These are phyloP conservation scores for Blastocrithidia nonstop DNA, from an alignment of 208 protist species.

Conservation along the genomic window DNA sequence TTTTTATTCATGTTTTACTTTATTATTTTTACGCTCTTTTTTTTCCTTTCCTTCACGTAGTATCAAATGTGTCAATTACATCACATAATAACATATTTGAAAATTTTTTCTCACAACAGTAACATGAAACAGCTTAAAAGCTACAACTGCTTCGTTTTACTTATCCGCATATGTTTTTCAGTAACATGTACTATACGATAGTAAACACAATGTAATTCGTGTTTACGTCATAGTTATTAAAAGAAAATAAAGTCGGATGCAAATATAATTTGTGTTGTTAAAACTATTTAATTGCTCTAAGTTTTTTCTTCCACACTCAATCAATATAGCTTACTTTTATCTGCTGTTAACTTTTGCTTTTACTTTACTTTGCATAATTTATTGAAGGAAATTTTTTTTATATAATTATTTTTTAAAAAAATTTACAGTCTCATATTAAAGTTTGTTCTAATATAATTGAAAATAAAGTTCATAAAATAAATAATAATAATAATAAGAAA, in stretches of 20 bases:
- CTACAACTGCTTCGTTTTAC: no score
- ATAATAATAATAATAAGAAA: no score
- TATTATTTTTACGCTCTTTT: neutral
- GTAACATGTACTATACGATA: no score
- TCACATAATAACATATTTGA: constrained; percentile 1
- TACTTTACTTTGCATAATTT: constrained; percentile 2
- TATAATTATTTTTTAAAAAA: constrained; percentile 1
- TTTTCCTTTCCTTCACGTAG: constrained; percentile 3
- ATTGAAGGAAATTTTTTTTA: constrained; percentile 6
- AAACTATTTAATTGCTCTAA: constrained; percentile 9
- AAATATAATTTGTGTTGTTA: constrained; percentile 7
- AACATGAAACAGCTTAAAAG: no score
- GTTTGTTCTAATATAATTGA: no score
- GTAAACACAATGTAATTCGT: no score
- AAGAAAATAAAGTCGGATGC: no score
- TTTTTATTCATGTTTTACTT: no score
- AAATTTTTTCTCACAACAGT: neutral
- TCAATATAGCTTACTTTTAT: constrained; percentile 2
- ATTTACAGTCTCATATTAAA: no score
- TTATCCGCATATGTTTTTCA: no score
- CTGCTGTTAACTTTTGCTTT: neutral
- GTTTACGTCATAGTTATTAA: no score
- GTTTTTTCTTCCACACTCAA: constrained; percentile 4
- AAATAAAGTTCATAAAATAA: no score
- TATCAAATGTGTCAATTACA: constrained; percentile 2